A percentile compares a stretch with the other conserved stretches of the same genome.
Conservation (phyloP, 225 moss, liverwort and hornwort species). For the Thuidium tamariscinum region DNA sequence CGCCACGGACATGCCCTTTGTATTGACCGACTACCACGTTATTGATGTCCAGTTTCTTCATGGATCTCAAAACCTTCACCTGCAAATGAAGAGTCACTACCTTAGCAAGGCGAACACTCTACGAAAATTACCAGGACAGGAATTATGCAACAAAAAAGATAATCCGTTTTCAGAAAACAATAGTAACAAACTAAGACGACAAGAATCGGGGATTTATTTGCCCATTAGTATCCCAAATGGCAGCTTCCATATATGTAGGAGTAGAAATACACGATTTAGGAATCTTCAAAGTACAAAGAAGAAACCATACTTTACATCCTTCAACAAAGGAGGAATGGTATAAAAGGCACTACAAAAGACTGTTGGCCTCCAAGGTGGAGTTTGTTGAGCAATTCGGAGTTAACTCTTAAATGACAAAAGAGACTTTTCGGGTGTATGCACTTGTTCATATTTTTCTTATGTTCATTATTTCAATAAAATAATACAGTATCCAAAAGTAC, state of each 20-base stretch:
- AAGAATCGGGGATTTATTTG: not conserved
- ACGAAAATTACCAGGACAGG: not conserved
- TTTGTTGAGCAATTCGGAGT: not conserved
- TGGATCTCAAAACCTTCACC: slow-evolving; percentile 92
- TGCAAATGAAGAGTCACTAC: slow-evolving; percentile 6
- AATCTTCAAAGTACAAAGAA: not conserved
- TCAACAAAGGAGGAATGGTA: not conserved
- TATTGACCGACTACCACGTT: slow-evolving; percentile 81
- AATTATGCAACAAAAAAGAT: not conserved
- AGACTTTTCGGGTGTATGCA: not conserved
- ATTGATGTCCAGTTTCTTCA: slow-evolving; percentile 51
- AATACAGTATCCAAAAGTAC: not conserved
- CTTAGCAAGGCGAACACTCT: not conserved
- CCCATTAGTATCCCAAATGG: not conserved
- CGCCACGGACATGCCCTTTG: slow-evolving; percentile 74
- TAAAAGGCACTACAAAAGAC: not conserved
- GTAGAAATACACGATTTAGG: not conserved
- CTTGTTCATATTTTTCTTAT: too few relatives aligned
- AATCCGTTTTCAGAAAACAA: not conserved
- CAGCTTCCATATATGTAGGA: not conserved
- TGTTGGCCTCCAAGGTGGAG: not conserved
- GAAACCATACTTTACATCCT: not conserved
- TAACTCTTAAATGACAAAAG: not conserved
- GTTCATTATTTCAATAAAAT: not conserved
- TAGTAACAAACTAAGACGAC: not conserved